Evolutionary conservation across 2,329 filamentous ascomycete species (phyloP).

Genomic region (Xylariomycetidae sp.): DNA sequence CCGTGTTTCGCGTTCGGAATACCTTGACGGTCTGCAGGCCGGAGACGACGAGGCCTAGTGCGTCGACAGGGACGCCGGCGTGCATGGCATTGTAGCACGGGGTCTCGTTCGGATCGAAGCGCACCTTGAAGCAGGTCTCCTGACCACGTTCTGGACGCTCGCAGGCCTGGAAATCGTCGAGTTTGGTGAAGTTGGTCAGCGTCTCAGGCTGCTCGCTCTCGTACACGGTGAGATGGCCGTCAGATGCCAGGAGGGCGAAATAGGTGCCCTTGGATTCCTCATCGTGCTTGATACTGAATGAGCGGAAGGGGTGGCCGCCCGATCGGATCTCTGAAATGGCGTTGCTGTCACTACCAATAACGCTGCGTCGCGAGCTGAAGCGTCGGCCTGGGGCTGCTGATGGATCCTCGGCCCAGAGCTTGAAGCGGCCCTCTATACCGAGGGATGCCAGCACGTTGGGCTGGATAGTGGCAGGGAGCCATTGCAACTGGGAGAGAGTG

Average conservation of each 20-base stretch:
- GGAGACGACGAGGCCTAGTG: constrained; percentile 77
- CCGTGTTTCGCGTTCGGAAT: constrained; percentile 67
- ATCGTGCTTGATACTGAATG: constrained; percentile 79
- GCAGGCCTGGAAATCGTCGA: constrained; percentile 75
- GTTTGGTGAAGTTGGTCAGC: constrained; percentile 66
- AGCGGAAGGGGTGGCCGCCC: constrained; percentile 66
- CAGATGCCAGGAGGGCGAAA: constrained; percentile 77
- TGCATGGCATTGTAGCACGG: constrained; percentile 72
- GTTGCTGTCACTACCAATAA: no score
- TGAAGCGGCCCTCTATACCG: constrained; percentile 83
- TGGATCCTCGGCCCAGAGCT: constrained; percentile 88
- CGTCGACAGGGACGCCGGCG: constrained; percentile 76
- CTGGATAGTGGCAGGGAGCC: constrained; percentile 86
- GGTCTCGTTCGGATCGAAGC: constrained; percentile 83
- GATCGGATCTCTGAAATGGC: constrained; percentile 53
- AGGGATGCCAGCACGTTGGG: constrained; percentile 82
- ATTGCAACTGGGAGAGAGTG: constrained; percentile 63
- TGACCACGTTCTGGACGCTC: constrained; percentile 70
- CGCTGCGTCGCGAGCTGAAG: constrained; percentile 63
- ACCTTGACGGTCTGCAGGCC: constrained; percentile 80
- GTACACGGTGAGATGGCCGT: constrained; percentile 73
- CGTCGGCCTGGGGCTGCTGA: constrained; percentile 74
- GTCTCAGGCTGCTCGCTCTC: constrained; percentile 84
- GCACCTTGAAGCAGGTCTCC: constrained; percentile 80
- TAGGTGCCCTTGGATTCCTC: constrained; percentile 77